These are phyloP conservation scores for Talaromyces nanjingensis DNA, from an alignment of 495 filamentous ascomycete species.

Conservation along the genomic window DNA sequence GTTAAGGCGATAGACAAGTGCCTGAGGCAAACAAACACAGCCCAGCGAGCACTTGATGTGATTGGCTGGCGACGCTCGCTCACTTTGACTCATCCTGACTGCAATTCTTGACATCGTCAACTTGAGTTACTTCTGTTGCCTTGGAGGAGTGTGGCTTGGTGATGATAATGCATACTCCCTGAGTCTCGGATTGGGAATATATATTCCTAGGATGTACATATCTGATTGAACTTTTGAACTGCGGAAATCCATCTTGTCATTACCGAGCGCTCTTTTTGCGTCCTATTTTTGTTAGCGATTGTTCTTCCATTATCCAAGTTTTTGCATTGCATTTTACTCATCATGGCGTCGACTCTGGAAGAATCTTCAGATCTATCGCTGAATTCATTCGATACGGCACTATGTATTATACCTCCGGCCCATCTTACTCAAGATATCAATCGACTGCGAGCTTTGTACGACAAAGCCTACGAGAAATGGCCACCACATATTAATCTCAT, in stretches of 20 bases:
- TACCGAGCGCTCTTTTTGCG: not conserved
- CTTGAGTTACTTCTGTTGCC: no score
- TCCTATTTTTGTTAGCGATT: not conserved
- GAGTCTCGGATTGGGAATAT: not conserved
- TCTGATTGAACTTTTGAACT: not conserved
- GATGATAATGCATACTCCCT: no score
- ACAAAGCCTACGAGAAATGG: constrained; percentile 50
- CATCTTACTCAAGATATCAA: constrained; percentile 34
- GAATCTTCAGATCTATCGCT: not conserved
- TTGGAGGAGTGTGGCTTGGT: not conserved
- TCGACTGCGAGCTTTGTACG: constrained; percentile 44
- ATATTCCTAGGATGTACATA: not conserved
- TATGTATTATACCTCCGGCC: constrained; percentile 42
- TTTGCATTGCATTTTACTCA: not conserved
- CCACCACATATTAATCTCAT: constrained; percentile 54
- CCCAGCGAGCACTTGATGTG: not conserved
- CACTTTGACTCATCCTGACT: constrained; percentile 10
- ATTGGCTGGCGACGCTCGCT: not conserved
- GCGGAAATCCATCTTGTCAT: not conserved
- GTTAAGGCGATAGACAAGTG: no score
- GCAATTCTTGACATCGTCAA: not conserved
- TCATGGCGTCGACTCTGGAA: not conserved
- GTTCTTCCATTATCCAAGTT: not conserved
- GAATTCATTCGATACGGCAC: constrained; percentile 38
- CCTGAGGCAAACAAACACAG: not conserved